Evolutionary conservation across 2,329 filamentous ascomycete species (phyloP).

Genomic region (Basipetospora chlamydospora): DNA sequence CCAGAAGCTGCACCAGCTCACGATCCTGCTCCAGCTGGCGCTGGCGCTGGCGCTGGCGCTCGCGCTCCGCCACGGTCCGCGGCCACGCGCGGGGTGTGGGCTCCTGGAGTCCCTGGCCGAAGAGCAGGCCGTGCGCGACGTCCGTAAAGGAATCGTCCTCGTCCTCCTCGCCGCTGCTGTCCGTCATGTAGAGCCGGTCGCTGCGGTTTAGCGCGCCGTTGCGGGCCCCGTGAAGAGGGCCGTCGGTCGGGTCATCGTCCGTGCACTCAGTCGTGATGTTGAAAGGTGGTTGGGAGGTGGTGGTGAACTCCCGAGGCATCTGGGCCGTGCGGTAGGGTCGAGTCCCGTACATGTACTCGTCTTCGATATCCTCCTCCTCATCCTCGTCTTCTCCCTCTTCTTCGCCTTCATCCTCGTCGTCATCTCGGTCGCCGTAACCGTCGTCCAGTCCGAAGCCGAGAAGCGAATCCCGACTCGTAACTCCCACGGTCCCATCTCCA

Average conservation of each 20-base stretch:
- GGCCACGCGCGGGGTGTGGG: slow-evolving; percentile 12
- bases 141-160: slow-evolving; percentile 15
- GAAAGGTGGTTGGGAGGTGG: slow-evolving; percentile 30
- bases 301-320: slow-evolving; percentile 39
- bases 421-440: slow-evolving; percentile 29
- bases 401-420: slow-evolving; percentile 9
- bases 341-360: not conserved
- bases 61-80: too few species aligned
- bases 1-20: too few species aligned
- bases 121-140: slow-evolving; percentile 10
- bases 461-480: not conserved
- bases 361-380: not conserved
- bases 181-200: slow-evolving; percentile 38
- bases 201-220: slow-evolving; percentile 37
- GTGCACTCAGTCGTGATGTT: slow-evolving; percentile 44
- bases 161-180: slow-evolving; percentile 18
- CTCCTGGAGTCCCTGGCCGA: not conserved
- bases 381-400: slow-evolving; percentile 23
- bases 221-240: slow-evolving; percentile 15
- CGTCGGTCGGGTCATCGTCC: slow-evolving; percentile 17
- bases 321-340: slow-evolving; percentile 22
- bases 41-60: too few species aligned
- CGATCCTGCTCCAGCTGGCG: too few species aligned
- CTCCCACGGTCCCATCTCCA: not conserved
- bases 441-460: slow-evolving; percentile 17